Evolutionary conservation across 116 monocot species (phyloP), one percentile per base, ranked within the genome.

Genomic region (Papilionanthe hybrid): DNA sequence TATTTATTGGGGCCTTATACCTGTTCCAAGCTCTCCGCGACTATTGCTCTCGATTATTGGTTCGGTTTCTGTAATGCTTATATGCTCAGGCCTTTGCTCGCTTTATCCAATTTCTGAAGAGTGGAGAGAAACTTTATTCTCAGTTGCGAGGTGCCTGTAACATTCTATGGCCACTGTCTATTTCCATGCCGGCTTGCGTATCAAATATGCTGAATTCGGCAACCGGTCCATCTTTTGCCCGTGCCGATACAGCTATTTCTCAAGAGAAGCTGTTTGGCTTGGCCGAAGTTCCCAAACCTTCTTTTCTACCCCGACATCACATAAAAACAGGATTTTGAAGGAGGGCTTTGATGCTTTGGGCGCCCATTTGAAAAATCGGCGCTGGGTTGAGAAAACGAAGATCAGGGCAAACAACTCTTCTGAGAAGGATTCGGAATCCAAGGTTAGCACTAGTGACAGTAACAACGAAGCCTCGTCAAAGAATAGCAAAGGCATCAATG

Each of bases 391-490:
- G 29, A 30, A 18, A 37, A 56, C 17, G 19, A 58, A 23, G 42
- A 41, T 57, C 19, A 55, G 77, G 18, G 77, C 56, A 42, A 77
- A 77, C 77, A 57, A 37, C 13, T 77, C 77, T 13, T 77, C 49
- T 25, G 84, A 86, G 84, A 84, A 84, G 76, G 89, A 82, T 44
- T 72, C 58, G 19, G 86, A 86, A 5, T 79, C 88, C n/a, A 83
- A 83, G 37, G 23, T 76, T 37, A 20, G 60, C 23, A 48, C 68
- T 20, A 55, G 75, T 2, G 77, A 84, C 5, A 80, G 23, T 20
- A 48, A 76, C 5, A 43, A 10, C 41, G 83, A 82, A 1, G 23
- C 42, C 29, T 3, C 81, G 13, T 41, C 83, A 25, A 73, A 78
- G 0, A 78, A 53, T 55, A 41, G 17, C 82, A 44, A 75, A 27